Percentiles rank a stretch among this genome's conserved stretches.
Conservation (phyloP, 768 basidiomycete species). For the Hydnum rufescens region DNA sequence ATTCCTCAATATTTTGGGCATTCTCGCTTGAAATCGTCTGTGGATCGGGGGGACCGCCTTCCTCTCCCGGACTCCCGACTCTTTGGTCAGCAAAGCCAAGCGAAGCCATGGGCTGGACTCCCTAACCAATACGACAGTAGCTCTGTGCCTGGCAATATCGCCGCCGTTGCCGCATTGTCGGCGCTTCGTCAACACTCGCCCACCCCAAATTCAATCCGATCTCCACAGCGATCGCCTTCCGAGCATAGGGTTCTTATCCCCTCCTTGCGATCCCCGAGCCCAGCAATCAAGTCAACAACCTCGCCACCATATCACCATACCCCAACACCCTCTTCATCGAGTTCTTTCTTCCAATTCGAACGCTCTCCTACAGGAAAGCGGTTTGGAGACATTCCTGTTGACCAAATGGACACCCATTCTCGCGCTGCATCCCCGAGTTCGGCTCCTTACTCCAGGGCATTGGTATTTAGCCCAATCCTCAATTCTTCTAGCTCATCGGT, state of each 20-base stretch:
- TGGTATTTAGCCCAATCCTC: constrained; percentile 47
- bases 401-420: neutral
- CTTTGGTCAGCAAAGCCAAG: neutral
- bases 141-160: neutral
- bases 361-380: no score
- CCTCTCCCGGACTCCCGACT: no score
- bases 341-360: neutral
- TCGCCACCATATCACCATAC: neutral
- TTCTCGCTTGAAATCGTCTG: no score
- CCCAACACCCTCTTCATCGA: neutral
- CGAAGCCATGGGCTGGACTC: neutral
- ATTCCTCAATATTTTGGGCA: no score
- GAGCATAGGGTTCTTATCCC: neutral
- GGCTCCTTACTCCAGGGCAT: constrained; percentile 7
- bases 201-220: neutral
- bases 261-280: neutral
- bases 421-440: constrained; percentile 5
- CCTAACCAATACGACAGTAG: neutral
- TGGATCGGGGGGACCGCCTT: no score
- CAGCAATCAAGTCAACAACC: neutral
- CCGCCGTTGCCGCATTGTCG: neutral
- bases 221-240: neutral
- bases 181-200: neutral
- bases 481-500: constrained; percentile 67
- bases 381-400: neutral